Conservation (phyloP, 2,329 filamentous ascomycete species). For the Coccinonectria pachysandricola region DNA sequence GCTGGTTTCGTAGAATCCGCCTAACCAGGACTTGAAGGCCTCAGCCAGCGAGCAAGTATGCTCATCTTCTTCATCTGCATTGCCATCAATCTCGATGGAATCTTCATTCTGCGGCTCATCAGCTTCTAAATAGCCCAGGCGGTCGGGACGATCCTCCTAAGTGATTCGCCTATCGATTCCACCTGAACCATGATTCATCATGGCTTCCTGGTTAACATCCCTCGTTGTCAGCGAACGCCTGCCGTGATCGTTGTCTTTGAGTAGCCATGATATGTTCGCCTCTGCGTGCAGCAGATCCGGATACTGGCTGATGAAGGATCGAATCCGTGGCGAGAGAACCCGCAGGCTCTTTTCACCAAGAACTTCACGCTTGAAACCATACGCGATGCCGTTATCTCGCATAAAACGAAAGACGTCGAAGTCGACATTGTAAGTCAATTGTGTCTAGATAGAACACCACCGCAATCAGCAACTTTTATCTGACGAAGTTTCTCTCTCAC, state of each 20-base stretch:
- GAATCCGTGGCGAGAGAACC: conserved; percentile 35
- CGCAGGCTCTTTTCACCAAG: conserved; percentile 33
- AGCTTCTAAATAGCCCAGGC: conserved; percentile 6
- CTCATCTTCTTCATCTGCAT: conserved; percentile 8
- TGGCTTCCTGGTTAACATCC: no score
- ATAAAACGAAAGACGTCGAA: conserved; percentile 84
- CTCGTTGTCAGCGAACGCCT: no score
- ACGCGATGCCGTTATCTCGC: conserved; percentile 72
- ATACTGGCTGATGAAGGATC: conserved; percentile 34
- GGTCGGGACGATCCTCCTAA: conserved; percentile 14
- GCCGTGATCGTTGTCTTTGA: conserved; percentile 13
- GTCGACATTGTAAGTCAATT: conserved; percentile 52
- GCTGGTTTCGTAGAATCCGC: conserved; percentile 36
- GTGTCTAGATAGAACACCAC: conserved; percentile 28
- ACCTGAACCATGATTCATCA: no score
- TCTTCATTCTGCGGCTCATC: conserved; percentile 9
- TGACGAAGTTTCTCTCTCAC: no score
- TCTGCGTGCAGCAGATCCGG: conserved; percentile 35
- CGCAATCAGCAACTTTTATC: no score
- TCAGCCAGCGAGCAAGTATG: conserved; percentile 16
- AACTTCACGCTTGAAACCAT: conserved; percentile 50
- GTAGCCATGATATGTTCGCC: conserved; percentile 38
- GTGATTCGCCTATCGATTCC: no score
- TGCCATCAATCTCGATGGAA: conserved; percentile 4
- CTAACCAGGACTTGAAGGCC: conserved; percentile 22